Conservation (phyloP, 331 rosid species). For the Pyracantha coccinea region DNA sequence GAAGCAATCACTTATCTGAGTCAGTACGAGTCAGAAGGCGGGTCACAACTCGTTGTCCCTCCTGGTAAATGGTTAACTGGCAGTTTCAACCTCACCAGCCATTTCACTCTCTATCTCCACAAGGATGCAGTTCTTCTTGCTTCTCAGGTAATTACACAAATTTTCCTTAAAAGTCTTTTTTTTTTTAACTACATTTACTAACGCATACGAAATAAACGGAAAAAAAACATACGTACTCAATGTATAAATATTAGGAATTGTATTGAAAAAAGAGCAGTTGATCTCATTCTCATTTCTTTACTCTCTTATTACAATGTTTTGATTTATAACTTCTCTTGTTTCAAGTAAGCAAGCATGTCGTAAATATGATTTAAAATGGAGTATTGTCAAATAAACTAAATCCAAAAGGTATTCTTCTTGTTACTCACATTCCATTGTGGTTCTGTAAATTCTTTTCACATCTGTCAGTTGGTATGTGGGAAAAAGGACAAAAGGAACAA, state of each 20-base stretch:
- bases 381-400: not conserved
- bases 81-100: slow-evolving; percentile 69
- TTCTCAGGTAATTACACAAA: slow-evolving; percentile 43
- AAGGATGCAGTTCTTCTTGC: slow-evolving; percentile 82
- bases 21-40: slow-evolving; percentile 57
- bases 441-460: not conserved
- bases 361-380: not conserved
- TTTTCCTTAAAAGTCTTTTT: not conserved
- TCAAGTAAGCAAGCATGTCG: accelerated
- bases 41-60: slow-evolving; percentile 77
- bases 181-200: not conserved
- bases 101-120: slow-evolving; percentile 30
- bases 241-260: too few relatives aligned
- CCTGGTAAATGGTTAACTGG: slow-evolving; percentile 91
- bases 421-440: not conserved
- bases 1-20: slow-evolving; percentile 58
- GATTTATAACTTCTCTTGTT: too few relatives aligned
- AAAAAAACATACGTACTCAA: not conserved
- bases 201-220: not conserved
- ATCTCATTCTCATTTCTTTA: not conserved
- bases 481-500: not conserved
- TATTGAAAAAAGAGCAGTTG: not conserved
- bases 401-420: not conserved
- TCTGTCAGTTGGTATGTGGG: not conserved
- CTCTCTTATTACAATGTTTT: too few relatives aligned